A percentile compares a stretch with the other conserved stretches of the same genome.
Evolutionary conservation across 148 eudicot species (phyloP).

Genomic region (Rhododendron vialii): DNA sequence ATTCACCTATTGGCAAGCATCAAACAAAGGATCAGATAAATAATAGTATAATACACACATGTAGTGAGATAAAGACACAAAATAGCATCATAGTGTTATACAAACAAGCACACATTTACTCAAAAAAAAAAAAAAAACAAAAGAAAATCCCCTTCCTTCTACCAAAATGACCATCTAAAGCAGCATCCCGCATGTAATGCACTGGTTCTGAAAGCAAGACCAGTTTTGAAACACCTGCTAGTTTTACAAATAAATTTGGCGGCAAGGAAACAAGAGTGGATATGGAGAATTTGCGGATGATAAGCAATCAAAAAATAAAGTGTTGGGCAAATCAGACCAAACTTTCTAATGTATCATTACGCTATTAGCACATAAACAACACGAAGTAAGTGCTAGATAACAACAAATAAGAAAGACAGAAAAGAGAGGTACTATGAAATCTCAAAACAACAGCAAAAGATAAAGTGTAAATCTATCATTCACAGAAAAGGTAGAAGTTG

Average conservation of each 20-base stretch:
- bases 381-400: background rate
- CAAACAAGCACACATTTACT: background rate
- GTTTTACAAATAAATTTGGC: background rate
- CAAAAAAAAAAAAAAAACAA: no score
- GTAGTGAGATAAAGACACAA: background rate
- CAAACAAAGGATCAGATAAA: conserved; percentile 8
- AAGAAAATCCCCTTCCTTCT: background rate
- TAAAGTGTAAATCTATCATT: background rate
- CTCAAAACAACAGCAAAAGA: background rate
- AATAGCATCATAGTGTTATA: background rate
- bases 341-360: background rate
- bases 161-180: background rate
- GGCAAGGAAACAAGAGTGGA: background rate
- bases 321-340: background rate
- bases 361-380: background rate
- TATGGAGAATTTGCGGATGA: background rate
- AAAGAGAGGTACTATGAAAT: background rate
- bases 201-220: background rate
- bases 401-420: background rate
- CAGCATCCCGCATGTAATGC: background rate
- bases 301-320: background rate
- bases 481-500: background rate
- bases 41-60: background rate
- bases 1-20: conserved; percentile 43
- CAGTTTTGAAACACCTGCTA: background rate